These are phyloP conservation scores for Populus nigra DNA, from an alignment of 345 rosid genomes.

Conservation along the genomic window DNA sequence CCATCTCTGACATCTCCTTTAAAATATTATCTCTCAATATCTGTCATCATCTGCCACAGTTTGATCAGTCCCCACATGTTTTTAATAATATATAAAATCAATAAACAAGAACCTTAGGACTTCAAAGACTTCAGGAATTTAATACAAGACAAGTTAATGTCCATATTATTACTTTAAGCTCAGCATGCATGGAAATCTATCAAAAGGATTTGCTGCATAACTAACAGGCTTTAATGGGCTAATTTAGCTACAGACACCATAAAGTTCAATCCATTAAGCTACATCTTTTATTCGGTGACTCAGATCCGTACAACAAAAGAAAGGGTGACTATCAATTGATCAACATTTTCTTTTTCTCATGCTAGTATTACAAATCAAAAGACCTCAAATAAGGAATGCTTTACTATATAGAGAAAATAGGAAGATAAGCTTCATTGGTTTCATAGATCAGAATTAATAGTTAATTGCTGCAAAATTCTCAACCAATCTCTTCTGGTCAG, in stretches of 20 bases:
- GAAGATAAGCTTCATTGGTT: too few species aligned
- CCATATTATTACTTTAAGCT: background rate
- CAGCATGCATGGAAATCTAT: background rate
- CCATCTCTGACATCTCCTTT: slow-evolving; percentile 48
- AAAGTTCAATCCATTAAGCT: too few species aligned
- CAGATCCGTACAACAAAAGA: too few species aligned
- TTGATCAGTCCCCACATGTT: slow-evolving; percentile 67
- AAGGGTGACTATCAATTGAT: too few species aligned
- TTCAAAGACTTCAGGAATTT: background rate
- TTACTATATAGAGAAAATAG: too few species aligned
- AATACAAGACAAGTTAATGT: background rate
- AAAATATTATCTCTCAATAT: slow-evolving; percentile 52
- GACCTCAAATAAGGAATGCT: too few species aligned
- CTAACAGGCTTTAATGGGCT: background rate
- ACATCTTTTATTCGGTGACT: too few species aligned
- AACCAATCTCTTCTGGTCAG: too few species aligned
- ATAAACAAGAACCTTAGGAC: slow-evolving; percentile 1
- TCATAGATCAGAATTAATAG: too few species aligned
- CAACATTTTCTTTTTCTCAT: too few species aligned
- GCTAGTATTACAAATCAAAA: too few species aligned
- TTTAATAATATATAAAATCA: slow-evolving; percentile 22
- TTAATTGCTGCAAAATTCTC: too few species aligned
- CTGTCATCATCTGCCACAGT: slow-evolving; percentile 95
- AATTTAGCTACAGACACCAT: slow-evolving; percentile 2
- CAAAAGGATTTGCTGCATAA: background rate